Conservation (phyloP, 345 rosid genomes). For the Toxicodendron radicans region DNA sequence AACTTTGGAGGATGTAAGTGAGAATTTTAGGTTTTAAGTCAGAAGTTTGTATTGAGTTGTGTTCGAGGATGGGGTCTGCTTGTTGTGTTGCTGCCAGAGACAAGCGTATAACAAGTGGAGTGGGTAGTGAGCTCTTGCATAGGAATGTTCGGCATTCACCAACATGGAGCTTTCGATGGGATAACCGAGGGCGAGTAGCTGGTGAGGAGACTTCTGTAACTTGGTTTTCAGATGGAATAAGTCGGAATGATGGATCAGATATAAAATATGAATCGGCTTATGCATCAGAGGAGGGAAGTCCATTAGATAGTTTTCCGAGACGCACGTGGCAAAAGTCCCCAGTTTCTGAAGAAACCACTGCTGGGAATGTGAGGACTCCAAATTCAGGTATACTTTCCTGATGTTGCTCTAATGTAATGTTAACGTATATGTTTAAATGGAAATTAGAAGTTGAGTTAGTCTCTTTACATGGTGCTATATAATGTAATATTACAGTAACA, state of each 20-base stretch:
- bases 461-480: background rate
- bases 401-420: background rate
- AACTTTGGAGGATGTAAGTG: constrained; percentile 29
- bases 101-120: constrained; percentile 62
- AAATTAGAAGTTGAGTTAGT: background rate
- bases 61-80: constrained; percentile 77
- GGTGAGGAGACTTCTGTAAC: constrained; percentile 81
- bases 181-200: constrained; percentile 91
- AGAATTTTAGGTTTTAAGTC: constrained; percentile 14
- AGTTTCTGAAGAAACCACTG: constrained; percentile 40
- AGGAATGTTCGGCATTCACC: constrained; percentile 84
- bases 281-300: constrained; percentile 73
- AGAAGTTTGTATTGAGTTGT: constrained; percentile 24
- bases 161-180: constrained; percentile 94
- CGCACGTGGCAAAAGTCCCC: constrained; percentile 68
- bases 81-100: constrained; percentile 98
- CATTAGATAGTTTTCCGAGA: constrained; percentile 52
- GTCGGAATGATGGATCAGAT: constrained; percentile 52
- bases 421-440: background rate
- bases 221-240: constrained; percentile 69
- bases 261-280: constrained; percentile 55
- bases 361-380: constrained; percentile 40
- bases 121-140: constrained; percentile 56
- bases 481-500: background rate
- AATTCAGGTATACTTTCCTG: constrained; percentile 61